These are phyloP conservation scores for Blastobotrys muscicola DNA, from an alignment of 805 yeast species.

Conservation along the genomic window DNA sequence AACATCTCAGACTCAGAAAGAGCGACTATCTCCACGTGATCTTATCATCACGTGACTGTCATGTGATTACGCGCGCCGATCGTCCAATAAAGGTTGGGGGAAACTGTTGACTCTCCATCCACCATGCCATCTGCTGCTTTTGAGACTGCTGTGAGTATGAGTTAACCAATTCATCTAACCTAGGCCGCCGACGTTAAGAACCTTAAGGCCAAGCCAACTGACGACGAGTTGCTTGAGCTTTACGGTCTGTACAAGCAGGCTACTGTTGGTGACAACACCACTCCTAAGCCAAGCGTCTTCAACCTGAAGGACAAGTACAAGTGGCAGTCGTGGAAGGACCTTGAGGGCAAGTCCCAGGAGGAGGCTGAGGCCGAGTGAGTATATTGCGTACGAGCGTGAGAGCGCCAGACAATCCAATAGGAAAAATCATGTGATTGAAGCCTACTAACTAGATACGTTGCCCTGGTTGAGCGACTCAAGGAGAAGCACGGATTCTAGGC, in stretches of 20 bases:
- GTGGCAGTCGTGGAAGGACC: slow-evolving; percentile 93
- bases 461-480: slow-evolving; percentile 25
- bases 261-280: slow-evolving; percentile 86
- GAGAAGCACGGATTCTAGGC: slow-evolving; percentile 13
- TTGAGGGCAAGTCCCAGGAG: slow-evolving; percentile 76
- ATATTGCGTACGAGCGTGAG: too few species aligned
- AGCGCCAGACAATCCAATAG: too few species aligned
- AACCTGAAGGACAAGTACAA: slow-evolving; percentile 93
- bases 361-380: slow-evolving; percentile 74
- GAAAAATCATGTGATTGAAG: background rate
- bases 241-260: slow-evolving; percentile 97
- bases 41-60: too few species aligned
- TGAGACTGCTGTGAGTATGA: slow-evolving; percentile 24
- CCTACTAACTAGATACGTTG: slow-evolving; percentile 23
- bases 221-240: slow-evolving; percentile 71
- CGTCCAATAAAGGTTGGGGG: too few species aligned
- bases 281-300: slow-evolving; percentile 82
- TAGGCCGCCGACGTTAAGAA: slow-evolving; percentile 75
- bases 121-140: slow-evolving; percentile 32
- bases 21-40: too few species aligned
- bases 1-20: too few species aligned
- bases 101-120: background rate
- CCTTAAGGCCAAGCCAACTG: slow-evolving; percentile 67
- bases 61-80: too few species aligned
- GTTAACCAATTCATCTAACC: background rate